Conservation (phyloP, 2,329 filamentous ascomycete species). For the Coniochaeta ligniaria region DNA sequence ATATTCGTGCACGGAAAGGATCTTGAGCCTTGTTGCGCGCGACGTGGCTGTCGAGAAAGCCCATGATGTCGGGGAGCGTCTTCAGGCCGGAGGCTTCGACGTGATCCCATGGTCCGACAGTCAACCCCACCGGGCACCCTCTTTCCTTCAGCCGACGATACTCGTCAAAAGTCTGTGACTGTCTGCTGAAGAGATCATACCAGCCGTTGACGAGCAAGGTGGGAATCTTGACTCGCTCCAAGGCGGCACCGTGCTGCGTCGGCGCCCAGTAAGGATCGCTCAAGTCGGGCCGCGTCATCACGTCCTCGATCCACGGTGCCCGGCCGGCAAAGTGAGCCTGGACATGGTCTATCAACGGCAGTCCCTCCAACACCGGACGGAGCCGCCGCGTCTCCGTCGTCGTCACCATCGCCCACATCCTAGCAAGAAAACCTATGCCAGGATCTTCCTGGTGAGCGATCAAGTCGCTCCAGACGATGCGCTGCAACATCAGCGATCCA, state of each 20-base stretch:
- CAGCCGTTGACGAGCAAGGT: constrained; percentile 3
- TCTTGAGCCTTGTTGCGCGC: background rate
- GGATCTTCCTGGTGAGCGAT: background rate
- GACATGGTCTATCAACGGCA: background rate
- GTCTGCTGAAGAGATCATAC: constrained; percentile 1
- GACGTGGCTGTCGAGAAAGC: constrained; percentile 1
- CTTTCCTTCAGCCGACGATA: background rate
- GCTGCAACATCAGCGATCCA: constrained; percentile 7
- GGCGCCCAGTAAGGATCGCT: background rate
- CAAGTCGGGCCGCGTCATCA: background rate
- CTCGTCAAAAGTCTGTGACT: background rate
- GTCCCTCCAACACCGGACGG: background rate
- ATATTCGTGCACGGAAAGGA: background rate
- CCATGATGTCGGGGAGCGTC: background rate
- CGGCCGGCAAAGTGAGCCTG: background rate
- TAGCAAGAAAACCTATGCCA: background rate
- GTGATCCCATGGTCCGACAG: constrained; percentile 3
- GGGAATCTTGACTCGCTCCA: background rate
- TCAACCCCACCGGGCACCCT: background rate
- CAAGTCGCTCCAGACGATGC: background rate
- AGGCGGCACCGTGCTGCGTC: background rate
- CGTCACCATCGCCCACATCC: background rate
- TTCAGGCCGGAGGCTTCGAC: background rate
- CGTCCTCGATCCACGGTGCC: background rate
- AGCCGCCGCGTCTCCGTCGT: background rate